Base-by-base conservation (phyloP, 306 rosid species). In the Rosa lucieae region DNA sequence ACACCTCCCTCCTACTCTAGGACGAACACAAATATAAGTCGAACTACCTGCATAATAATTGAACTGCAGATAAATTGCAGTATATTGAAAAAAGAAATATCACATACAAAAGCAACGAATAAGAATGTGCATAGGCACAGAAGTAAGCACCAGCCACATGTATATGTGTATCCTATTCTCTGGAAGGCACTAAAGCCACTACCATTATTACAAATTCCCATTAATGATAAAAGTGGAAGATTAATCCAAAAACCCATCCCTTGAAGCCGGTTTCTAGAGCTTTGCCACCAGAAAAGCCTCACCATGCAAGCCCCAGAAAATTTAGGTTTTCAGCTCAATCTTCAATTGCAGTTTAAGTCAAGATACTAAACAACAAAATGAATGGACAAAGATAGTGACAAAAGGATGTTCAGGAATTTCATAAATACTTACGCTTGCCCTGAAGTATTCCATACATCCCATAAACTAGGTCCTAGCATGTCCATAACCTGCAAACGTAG, bases 381-480 rank as follows among this genome's bases (percentile, higher is more conserved):
- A 15, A 26, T 4, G 5, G 23, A 12, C 65, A 20, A 56, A 42
- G 21, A 20, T 18, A 6, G n/a, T 4, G 40, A 65, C 2, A 13
- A 29, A 7, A 49, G 71, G 63, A 23, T 10, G 62, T 66, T 35
- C 11, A 47, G 72, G 46, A 76, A 75, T 58, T 58, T 58, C 76
- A 17, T 53, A 69, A 74, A 75, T 80, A 86, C 98, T 92, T 87
- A 94, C 98, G 92, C 84, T 87, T 94, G 98, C 76, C 91, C 92
- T 56, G 97, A 94, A 84, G 97, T 58, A 85, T 94, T 94, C 99
- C 99, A 93, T 18, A 91, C 96, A 89, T 96, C 99, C 98, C 99
- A 96, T 85, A 96, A 84, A 80, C 97, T 96, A 51, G 99, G 99
- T 26, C 99, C 99, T 76, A 96, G 90, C 89, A 96, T 96, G 85